Evolutionary conservation across 164 flowering plant species (phyloP).

Genomic region (Vitis vinifera): ASM3070453v1 NC_081816.1:6893501-6894000

Average conservation of each 20-base stretch:
- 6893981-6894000: too few relatives aligned
- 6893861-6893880: constrained; percentile 61
- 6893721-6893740: constrained; percentile 77
- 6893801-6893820: constrained; percentile 58
- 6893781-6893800: constrained; percentile 62
- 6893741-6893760: constrained; percentile 76
- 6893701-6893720: constrained; percentile 68
- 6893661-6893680: constrained; percentile 52
- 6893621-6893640: constrained; percentile 51
- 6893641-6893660: constrained; percentile 51
- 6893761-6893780: constrained; percentile 57
- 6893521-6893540: constrained; percentile 58
- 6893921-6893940: too few relatives aligned
- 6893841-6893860: constrained; percentile 65
- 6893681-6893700: constrained; percentile 41
- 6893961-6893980: too few relatives aligned
- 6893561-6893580: constrained; percentile 61
- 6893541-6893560: constrained; percentile 62
- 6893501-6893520: constrained; percentile 52
- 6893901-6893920: too few relatives aligned
- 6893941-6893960: too few relatives aligned
- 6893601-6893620: constrained; percentile 69
- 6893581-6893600: constrained; percentile 55
- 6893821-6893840: constrained; percentile 54
- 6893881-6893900: constrained; percentile 13